phyloP scores from a whole-genome alignment of 805 yeast species.

The Starmera caribaea region DNA sequence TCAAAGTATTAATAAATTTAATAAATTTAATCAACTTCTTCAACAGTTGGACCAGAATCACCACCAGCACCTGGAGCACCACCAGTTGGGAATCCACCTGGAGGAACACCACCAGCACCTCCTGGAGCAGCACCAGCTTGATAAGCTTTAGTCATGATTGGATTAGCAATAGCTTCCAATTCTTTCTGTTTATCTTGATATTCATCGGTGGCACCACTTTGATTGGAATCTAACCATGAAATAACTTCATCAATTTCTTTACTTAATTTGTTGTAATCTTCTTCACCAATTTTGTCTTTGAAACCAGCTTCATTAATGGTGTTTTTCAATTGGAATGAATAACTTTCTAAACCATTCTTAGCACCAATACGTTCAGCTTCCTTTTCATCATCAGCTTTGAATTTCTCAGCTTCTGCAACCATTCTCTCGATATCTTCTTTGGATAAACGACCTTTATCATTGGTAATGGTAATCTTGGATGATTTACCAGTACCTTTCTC shows the following conservation, averaged over 20 bases:
- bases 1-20: background rate
- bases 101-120: conserved; percentile 43
- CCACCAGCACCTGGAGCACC: conserved; percentile 52
- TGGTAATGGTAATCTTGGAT: conserved; percentile 93
- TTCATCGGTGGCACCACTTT: conserved; percentile 89
- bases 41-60: conserved; percentile 59
- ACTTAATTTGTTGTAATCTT: conserved; percentile 63
- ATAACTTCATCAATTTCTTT: conserved; percentile 82
- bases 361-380: conserved; percentile 89
- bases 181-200: conserved; percentile 91
- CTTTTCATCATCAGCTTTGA: conserved; percentile 93
- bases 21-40: conserved; percentile 57
- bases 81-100: conserved; percentile 50
- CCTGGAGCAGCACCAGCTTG: conserved; percentile 81
- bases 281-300: conserved; percentile 70
- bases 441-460: conserved; percentile 97
- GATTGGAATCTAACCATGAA: conserved; percentile 87
- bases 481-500: conserved; percentile 99
- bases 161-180: conserved; percentile 92
- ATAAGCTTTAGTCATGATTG: conserved; percentile 95
- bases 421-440: conserved; percentile 97
- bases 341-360: conserved; percentile 94
- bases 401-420: conserved; percentile 97
- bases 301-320: conserved; percentile 60
- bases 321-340: conserved; percentile 89